Evolutionary conservation across 176 grass and related monocot genomes (phyloP).

Genomic region (Triticum urartu): DNA sequence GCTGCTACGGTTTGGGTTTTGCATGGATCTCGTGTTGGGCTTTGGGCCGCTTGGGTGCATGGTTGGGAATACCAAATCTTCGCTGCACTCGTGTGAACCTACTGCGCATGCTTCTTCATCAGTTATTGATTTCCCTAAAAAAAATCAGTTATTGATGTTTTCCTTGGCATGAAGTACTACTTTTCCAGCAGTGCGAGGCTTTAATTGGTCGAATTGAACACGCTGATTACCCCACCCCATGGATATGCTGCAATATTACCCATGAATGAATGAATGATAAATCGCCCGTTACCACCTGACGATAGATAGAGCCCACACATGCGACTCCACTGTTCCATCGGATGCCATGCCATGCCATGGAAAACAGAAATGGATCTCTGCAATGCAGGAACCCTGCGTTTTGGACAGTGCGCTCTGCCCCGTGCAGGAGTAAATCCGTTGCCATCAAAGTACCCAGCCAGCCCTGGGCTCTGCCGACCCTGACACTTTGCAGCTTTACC

Average conservation of each 20-base stretch:
- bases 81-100: not conserved
- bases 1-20: not conserved
- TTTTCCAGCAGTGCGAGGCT: constrained; percentile 6
- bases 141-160: not conserved
- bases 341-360: not conserved
- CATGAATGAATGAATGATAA: not conserved
- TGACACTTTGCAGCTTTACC: not conserved
- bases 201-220: not conserved
- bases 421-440: not conserved
- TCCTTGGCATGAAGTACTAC: not conserved
- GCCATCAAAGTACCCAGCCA: not conserved
- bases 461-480: not conserved
- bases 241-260: not conserved
- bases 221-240: not conserved
- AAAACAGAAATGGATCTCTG: not conserved
- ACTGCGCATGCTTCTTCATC: not conserved
- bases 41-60: not conserved
- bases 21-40: not conserved
- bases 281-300: not conserved
- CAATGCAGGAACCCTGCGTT: not conserved
- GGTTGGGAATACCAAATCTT: not conserved
- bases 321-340: constrained; percentile 15
- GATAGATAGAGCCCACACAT: not conserved
- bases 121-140: not conserved
- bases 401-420: not conserved